These are phyloP conservation scores for Hypoxylon sp. DNA, from an alignment of 2,329 filamentous ascomycete genomes.

Conservation along the genomic window DNA sequence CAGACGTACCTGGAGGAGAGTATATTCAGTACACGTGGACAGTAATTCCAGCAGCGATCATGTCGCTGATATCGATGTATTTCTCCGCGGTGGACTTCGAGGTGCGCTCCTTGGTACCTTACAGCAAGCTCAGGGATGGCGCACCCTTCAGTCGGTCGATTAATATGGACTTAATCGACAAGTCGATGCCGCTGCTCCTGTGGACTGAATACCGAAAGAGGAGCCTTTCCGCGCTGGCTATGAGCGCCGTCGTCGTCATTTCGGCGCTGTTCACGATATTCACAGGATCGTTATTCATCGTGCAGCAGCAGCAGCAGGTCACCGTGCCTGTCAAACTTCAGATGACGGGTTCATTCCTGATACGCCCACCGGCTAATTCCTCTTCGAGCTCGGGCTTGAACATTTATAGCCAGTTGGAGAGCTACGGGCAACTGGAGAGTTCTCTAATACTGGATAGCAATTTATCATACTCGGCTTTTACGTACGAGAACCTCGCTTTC, in stretches of 20 bases:
- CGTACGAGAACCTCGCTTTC: conserved; percentile 45
- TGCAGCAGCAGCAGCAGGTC: not conserved
- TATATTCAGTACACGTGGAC: conserved; percentile 38
- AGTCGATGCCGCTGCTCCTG: not conserved
- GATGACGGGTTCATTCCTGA: not conserved
- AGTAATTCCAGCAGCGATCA: conserved; percentile 1
- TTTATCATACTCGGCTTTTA: conserved; percentile 48
- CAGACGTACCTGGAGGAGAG: conserved; percentile 40
- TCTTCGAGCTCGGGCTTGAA: not conserved
- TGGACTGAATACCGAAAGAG: not conserved
- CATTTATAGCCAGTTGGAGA: not conserved
- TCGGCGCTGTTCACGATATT: conserved; percentile 17
- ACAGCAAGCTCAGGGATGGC: not conserved
- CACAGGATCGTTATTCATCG: conserved; percentile 10
- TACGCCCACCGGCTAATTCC: not conserved
- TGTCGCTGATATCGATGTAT: not conserved
- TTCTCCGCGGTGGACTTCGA: conserved; percentile 8
- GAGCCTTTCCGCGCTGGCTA: conserved; percentile 5
- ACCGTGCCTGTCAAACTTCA: not conserved
- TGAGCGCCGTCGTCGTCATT: not conserved
- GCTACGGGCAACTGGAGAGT: not conserved
- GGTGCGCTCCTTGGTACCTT: conserved; percentile 1
- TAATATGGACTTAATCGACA: conserved; percentile 12
- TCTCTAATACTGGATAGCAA: conserved; percentile 47
- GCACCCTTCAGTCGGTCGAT: not conserved